Evolutionary conservation across 164 flowering plant species (phyloP).

Genomic region (Nelumbo lutea): DNA sequence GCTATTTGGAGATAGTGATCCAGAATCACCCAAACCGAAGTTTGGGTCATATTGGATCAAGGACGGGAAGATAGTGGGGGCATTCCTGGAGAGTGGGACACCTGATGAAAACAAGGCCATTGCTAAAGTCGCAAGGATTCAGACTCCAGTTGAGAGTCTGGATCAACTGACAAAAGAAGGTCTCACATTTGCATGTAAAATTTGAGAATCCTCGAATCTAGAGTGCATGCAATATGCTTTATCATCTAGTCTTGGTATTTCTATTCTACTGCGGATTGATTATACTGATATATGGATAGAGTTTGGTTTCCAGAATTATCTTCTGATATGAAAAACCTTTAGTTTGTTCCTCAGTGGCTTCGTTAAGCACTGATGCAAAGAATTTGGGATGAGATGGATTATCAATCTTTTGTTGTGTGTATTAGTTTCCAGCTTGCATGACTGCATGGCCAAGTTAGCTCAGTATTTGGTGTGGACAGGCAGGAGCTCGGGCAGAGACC

Average conservation of each 20-base stretch:
- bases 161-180: conserved; percentile 64
- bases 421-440: too few species aligned
- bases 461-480: too few species aligned
- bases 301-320: background rate
- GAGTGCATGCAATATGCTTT: background rate
- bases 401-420: too few species aligned
- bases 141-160: conserved; percentile 56
- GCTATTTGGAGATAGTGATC: conserved; percentile 72
- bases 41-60: conserved; percentile 96
- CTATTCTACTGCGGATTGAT: background rate
- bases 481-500: too few species aligned
- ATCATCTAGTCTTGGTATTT: background rate
- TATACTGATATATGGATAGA: background rate
- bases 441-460: too few species aligned
- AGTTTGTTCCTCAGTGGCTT: too few species aligned
- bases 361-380: too few species aligned
- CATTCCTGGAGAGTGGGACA: conserved; percentile 83
- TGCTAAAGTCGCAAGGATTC: conserved; percentile 81
- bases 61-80: conserved; percentile 83
- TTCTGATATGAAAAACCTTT: background rate
- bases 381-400: too few species aligned
- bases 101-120: conserved; percentile 93
- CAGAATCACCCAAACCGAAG: conserved; percentile 57
- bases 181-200: conserved; percentile 68
- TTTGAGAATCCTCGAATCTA: conserved; percentile 22